A percentile compares a stretch with the other conserved stretches of the same genome.
phyloP scores from a whole-genome alignment of 331 rosid genomes.

The Malus hybrid region DNA sequence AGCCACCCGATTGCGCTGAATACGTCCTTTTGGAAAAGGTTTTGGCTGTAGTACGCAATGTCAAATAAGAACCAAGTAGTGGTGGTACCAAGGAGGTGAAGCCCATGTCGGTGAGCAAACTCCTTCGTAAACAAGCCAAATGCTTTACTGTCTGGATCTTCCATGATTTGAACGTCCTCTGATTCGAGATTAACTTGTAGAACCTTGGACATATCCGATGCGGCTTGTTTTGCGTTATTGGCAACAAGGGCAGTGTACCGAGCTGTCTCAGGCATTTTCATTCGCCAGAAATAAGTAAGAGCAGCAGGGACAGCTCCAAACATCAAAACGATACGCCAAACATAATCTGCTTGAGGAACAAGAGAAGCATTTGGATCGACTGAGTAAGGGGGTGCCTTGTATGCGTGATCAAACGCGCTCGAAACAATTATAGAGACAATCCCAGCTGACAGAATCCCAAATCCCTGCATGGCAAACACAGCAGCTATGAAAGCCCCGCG shows the following conservation, averaged over 20 bases:
- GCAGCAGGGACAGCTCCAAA: constrained; percentile 42
- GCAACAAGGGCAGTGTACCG: constrained; percentile 38
- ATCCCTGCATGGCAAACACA: constrained; percentile 45
- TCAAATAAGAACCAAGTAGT: constrained; percentile 42
- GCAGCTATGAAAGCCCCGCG: constrained; percentile 22
- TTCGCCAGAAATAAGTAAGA: constrained; percentile 40
- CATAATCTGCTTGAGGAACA: constrained; percentile 38
- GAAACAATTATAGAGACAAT: constrained; percentile 26
- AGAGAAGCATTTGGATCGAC: background rate
- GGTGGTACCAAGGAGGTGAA: constrained; percentile 34
- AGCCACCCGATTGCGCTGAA: constrained; percentile 33
- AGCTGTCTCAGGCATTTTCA: constrained; percentile 49
- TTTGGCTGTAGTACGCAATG: constrained; percentile 35
- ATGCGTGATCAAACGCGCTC: constrained; percentile 18
- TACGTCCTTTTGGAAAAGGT: constrained; percentile 40
- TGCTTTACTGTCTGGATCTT: background rate
- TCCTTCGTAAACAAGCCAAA: constrained; percentile 27
- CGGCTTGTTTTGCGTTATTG: constrained; percentile 28
- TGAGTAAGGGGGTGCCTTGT: constrained; percentile 19
- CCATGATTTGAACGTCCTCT: constrained; percentile 16
- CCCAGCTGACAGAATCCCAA: constrained; percentile 27
- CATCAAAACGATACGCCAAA: constrained; percentile 42
- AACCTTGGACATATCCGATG: constrained; percentile 42
- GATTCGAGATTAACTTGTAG: constrained; percentile 27
- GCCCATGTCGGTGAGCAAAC: constrained; percentile 26